Conservation (phyloP, 2,329 filamentous ascomycete species). For the Fusarium brevicatenulatum region DNA sequence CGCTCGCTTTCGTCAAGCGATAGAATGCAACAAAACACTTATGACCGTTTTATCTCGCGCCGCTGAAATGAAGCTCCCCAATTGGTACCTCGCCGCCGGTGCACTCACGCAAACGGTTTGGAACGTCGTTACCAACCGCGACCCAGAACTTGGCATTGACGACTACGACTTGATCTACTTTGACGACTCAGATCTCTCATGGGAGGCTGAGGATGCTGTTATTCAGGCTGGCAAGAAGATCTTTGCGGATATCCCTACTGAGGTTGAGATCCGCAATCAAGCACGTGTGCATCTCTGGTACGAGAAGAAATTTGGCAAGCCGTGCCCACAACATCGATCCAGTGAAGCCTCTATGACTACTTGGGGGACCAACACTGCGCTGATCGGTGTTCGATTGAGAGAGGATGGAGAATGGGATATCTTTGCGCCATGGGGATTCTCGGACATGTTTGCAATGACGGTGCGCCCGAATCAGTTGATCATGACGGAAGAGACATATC, state of each 20-base stretch:
- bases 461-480: slow-evolving; percentile 48
- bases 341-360: slow-evolving; percentile 48
- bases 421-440: slow-evolving; percentile 50
- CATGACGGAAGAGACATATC: slow-evolving; percentile 43
- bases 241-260: slow-evolving; percentile 45
- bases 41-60: slow-evolving; percentile 43
- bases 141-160: slow-evolving; percentile 48
- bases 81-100: slow-evolving; percentile 52
- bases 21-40: slow-evolving; percentile 46
- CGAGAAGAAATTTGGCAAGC: slow-evolving; percentile 44
- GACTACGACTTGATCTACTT: slow-evolving; percentile 53
- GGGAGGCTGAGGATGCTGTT: slow-evolving; percentile 49
- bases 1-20: slow-evolving; percentile 30
- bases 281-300: slow-evolving; percentile 54
- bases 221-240: slow-evolving; percentile 46
- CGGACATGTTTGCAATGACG: slow-evolving; percentile 49
- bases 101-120: slow-evolving; percentile 53
- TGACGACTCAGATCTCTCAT: slow-evolving; percentile 49
- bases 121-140: slow-evolving; percentile 46
- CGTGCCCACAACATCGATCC: slow-evolving; percentile 45
- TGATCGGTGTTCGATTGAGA: slow-evolving; percentile 46
- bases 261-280: slow-evolving; percentile 53
- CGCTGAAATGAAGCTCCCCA: slow-evolving; percentile 42
- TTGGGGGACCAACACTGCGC: slow-evolving; percentile 51
- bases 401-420: slow-evolving; percentile 46